Conservation (phyloP, 495 filamentous ascomycete species). For the Penicillium dipodomyicola region DNA sequence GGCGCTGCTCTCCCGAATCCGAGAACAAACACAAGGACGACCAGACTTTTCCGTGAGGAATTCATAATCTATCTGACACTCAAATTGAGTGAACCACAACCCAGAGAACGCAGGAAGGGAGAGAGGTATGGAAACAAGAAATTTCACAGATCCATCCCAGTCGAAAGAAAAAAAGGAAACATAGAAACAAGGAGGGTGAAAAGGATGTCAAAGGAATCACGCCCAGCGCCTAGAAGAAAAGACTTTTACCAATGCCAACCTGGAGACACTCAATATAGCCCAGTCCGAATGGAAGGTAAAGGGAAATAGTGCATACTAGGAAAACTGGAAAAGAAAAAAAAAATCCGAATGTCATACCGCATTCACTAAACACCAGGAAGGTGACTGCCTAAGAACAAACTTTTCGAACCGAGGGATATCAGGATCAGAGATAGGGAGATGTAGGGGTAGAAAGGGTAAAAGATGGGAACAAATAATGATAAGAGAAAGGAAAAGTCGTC, state of each 20-base stretch:
- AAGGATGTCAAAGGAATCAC: constrained; percentile 14
- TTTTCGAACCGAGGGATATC: constrained; percentile 54
- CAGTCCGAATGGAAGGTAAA: not conserved
- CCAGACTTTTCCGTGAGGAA: constrained; percentile 31
- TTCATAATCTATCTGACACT: constrained; percentile 44
- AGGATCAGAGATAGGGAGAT: constrained; percentile 38
- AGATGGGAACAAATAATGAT: constrained; percentile 18
- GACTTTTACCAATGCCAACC: constrained; percentile 26
- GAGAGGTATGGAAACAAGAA: constrained; percentile 11
- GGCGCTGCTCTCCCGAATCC: constrained; percentile 2
- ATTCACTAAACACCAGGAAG: constrained; percentile 39
- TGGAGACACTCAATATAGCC: constrained; percentile 2
- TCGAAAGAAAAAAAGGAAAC: constrained; percentile 16
- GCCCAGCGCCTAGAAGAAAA: constrained; percentile 19
- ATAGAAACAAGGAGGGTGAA: constrained; percentile 4
- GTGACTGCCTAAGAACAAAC: constrained; percentile 43
- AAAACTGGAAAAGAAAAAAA: constrained; percentile 17
- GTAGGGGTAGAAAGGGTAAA: constrained; percentile 30
- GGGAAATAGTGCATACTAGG: constrained; percentile 16
- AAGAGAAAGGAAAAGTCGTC: constrained; percentile 41
- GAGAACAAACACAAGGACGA: constrained; percentile 5
- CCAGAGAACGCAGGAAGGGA: not conserved
- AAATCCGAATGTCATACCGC: constrained; percentile 35
- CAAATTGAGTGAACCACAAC: constrained; percentile 20
- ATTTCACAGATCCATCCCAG: constrained; percentile 37